Evolutionary conservation across 1,284 basidiomycete species (phyloP), one percentile per base, ranked within the genome.

Genomic region (Pterulicium gracile): DNA sequence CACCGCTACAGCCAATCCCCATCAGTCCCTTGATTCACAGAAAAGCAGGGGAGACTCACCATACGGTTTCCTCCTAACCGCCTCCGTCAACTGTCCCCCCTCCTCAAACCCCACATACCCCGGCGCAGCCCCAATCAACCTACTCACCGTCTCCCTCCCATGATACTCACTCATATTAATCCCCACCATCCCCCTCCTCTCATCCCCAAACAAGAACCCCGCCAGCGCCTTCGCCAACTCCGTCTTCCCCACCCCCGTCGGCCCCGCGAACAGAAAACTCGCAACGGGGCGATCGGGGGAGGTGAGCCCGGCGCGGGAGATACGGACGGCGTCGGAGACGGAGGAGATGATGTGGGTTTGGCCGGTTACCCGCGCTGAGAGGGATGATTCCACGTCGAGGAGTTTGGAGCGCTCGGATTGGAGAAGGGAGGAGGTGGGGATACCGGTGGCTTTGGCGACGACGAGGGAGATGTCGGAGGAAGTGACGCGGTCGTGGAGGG

Each of bases 91-190:
- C 57, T 93, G 88, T 18, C 87, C 91, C 5, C 88, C 90, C 63
- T 95, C 89, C 56, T 97, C 91, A 56, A 91, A 90, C 1, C 94
- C 95, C 15, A 43, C 84, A 56, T 94, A 96, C 4, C 93, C 91
- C 3, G 91, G 89, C 0, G 91, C 88, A 0, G 92, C 88, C 50
- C 92, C 93, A 45, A 96, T 89, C 15, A 96, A 68, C 2, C 91
- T 75, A 1, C 89, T 91, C 35, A 96, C 85, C 0, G 89, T 93
- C 58, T 96, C 89, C 49, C 88, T 76, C 55, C 94, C 91, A 52
- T 90, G 88, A 59, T 88, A 93, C 73, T 79, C 54, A 43, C 15
- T 15, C 88, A 92, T 92, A 58, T 93, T 92, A 61, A 94, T 87
- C 52, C 83, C 88, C 52, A 94, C 88, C 47, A 95, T 60, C 15